A percentile compares a stretch with the other conserved stretches of the same genome.
These are phyloP conservation scores for Suillus placidus DNA, from an alignment of 768 basidiomycete genomes.

Conservation along the genomic window DNA sequence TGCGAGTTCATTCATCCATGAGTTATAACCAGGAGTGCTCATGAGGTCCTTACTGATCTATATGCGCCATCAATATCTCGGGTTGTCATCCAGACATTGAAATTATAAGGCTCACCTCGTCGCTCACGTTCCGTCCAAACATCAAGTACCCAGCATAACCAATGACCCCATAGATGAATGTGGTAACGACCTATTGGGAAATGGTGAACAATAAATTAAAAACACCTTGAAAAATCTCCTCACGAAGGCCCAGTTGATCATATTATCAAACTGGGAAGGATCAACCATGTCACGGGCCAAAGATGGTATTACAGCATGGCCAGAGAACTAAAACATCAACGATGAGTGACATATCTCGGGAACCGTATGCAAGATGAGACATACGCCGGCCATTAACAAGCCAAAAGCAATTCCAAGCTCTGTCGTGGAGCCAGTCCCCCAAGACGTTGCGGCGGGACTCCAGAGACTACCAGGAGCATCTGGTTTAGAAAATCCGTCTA, in stretches of 20 bases:
- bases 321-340: conserved; percentile 65
- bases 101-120: conserved; percentile 59
- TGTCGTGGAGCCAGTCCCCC: conserved; percentile 51
- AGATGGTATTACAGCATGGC: conserved; percentile 91
- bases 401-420: conserved; percentile 84
- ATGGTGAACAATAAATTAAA: conserved; percentile 7
- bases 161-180: conserved; percentile 62
- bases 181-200: conserved; percentile 55
- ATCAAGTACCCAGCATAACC: conserved; percentile 88
- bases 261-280: conserved; percentile 75
- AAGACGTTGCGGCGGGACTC: conserved; percentile 70
- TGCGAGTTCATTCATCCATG: conserved; percentile 67
- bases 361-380: conserved; percentile 22
- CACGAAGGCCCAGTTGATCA: conserved; percentile 88
- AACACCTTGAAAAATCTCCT: conserved; percentile 28
- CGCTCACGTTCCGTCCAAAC: conserved; percentile 81
- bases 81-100: not conserved
- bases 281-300: conserved; percentile 88
- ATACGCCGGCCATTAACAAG: conserved; percentile 88
- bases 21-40: conserved; percentile 70
- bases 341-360: not conserved
- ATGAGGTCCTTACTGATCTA: conserved; percentile 86
- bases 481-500: conserved; percentile 78
- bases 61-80: conserved; percentile 3
- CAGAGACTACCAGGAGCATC: conserved; percentile 81